Base-by-base conservation (phyloP, 306 rosid genomes). In the Morella rubra region DNA sequence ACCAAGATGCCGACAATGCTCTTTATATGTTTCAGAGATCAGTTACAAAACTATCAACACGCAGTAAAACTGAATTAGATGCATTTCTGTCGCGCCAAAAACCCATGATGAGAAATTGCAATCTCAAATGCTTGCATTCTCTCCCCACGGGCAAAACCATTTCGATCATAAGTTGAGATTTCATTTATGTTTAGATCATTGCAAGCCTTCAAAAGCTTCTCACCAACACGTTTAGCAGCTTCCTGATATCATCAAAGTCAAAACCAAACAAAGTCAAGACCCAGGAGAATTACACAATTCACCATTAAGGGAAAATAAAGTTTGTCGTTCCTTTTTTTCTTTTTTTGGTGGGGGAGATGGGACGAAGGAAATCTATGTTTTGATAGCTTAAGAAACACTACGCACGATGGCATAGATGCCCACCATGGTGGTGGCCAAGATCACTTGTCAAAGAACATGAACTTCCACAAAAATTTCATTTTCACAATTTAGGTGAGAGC, bases 171-270 rank as follows among this genome's bases (percentile, higher is more conserved):
- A 44, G 76, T 79, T 32, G 93, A 92, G 80, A 95, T 84, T 81
- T 95, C 97, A 19, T 83, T 72, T 75, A 92, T 83, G 27, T 85
- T 77, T 18, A 89, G 95, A 76, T 84, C 90, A 77, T 58, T 76
- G 46, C 97, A 92, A n/a, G 88, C 85, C 80, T 88, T 85, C 71
- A 92, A 75, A 64, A 92, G 91, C 70, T 86, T 93, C 82, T 92
- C 90, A 49, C 98, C 93, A 72, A 90, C 93, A 47, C 80, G 91
- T 58, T 85, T 83, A 61, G 97, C 97, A 44, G 97, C 95, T 81
- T 90, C 97, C 97, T 91, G 58, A 40, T 22, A 64, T 47, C 64
- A 74, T 69, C 47, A 75, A 7, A 19, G 53, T 56, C 69, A 60
- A 5, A 69, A 52, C 45, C 72, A 22, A 45, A 75, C 46, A 75